Percentiles rank a stretch among this genome's conserved stretches.
Conservation (phyloP, 371 early-diverging fungal genomes). For the Quaeritorhiza haematococci region DNA sequence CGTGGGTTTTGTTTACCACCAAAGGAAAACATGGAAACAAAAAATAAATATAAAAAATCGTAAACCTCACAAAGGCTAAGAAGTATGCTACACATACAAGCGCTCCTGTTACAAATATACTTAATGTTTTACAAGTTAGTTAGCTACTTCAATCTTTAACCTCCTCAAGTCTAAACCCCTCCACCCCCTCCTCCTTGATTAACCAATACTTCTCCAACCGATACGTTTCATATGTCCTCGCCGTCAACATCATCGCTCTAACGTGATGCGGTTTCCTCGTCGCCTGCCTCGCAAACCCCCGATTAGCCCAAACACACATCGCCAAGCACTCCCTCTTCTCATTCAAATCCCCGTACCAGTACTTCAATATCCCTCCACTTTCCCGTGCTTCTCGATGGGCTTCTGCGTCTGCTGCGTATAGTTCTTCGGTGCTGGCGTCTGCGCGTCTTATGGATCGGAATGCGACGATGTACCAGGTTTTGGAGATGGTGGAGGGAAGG, state of each 20-base stretch:
- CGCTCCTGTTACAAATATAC: too few species aligned
- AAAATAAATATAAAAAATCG: too few species aligned
- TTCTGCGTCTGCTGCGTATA: constrained; percentile 40
- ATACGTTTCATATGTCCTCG: constrained; percentile 43
- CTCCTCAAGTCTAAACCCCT: constrained; percentile 19
- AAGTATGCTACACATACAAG: too few species aligned
- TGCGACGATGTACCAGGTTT: constrained; percentile 39
- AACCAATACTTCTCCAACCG: constrained; percentile 38
- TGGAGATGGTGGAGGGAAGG: background rate
- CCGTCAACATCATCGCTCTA: constrained; percentile 22
- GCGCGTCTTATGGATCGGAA: constrained; percentile 42
- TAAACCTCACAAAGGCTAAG: too few species aligned
- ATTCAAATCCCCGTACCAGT: constrained; percentile 50
- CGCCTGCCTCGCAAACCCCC: constrained; percentile 40
- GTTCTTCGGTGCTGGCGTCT: constrained; percentile 26
- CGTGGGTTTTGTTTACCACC: too few species aligned
- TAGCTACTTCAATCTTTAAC: too few species aligned
- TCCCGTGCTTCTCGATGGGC: constrained; percentile 46
- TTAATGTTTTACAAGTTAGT: too few species aligned
- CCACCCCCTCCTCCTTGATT: constrained; percentile 29
- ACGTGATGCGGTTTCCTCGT: constrained; percentile 37
- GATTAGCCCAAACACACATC: constrained; percentile 47
- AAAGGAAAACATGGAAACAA: too few species aligned
- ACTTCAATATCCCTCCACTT: constrained; percentile 46
- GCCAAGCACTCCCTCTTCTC: constrained; percentile 42